A percentile compares a stretch with the other conserved stretches of the same genome.
Conservation (phyloP, 805 yeast species). For the Blastobotrys attinorum region DNA sequence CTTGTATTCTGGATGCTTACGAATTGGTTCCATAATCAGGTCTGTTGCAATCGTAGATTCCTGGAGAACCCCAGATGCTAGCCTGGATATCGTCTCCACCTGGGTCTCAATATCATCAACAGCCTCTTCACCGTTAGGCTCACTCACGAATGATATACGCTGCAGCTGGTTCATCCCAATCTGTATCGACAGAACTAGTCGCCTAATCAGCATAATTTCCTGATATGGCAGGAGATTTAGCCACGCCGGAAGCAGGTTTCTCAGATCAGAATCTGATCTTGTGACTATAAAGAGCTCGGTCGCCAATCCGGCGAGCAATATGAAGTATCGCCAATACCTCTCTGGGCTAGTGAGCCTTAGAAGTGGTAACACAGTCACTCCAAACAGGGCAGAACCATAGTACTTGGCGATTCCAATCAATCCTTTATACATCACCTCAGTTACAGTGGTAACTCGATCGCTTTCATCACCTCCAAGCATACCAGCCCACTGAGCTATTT, state of each 20-base stretch:
- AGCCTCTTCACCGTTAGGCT: too few species aligned
- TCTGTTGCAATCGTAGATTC: too few species aligned
- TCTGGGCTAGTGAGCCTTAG: slow-evolving; percentile 16
- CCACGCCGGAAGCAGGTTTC: too few species aligned
- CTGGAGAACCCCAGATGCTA: too few species aligned
- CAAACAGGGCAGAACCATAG: slow-evolving; percentile 13
- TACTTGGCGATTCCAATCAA: slow-evolving; percentile 6
- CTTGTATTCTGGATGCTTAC: too few species aligned
- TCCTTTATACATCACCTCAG: slow-evolving; percentile 10
- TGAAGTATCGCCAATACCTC: slow-evolving; percentile 20
- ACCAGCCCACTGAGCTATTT: slow-evolving; percentile 32
- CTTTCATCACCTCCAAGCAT: not conserved
- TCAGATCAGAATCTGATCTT: too few species aligned
- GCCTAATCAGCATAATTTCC: slow-evolving; percentile 15
- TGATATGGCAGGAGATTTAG: slow-evolving; percentile 14
- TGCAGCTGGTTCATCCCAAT: slow-evolving; percentile 22
- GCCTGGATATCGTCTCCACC: too few species aligned
- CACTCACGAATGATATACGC: too few species aligned
- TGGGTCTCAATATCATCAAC: too few species aligned
- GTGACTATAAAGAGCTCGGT: slow-evolving; percentile 21
- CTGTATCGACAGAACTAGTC: slow-evolving; percentile 12
- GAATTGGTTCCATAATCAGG: too few species aligned
- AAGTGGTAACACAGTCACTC: slow-evolving; percentile 13
- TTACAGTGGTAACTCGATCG: not conserved
- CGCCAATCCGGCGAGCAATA: slow-evolving; percentile 13